These are phyloP conservation scores for Pseudogymnoascus sp. DNA, from an alignment of 2,329 filamentous ascomycete species.

Conservation along the genomic window DNA sequence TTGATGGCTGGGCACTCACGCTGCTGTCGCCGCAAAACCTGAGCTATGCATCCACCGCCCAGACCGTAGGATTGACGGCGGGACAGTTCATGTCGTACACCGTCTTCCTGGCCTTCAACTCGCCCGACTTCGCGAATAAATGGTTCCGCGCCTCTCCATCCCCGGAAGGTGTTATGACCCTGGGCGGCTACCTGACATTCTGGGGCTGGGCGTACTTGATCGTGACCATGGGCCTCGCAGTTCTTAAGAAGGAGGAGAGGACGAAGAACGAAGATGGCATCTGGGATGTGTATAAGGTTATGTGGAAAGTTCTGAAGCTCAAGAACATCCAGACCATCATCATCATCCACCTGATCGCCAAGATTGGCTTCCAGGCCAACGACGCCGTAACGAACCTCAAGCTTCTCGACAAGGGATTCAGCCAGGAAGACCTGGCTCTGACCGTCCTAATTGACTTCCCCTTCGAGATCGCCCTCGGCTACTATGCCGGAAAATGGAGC, in stretches of 20 bases:
- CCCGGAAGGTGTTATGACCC: slow-evolving; percentile 69
- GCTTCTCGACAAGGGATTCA: slow-evolving; percentile 95
- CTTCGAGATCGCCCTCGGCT: slow-evolving; percentile 92
- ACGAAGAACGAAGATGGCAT: slow-evolving; percentile 87
- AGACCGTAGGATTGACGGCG: slow-evolving; percentile 90
- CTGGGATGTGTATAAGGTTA: slow-evolving; percentile 90
- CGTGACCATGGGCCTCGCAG: slow-evolving; percentile 73
- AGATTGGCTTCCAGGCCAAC: slow-evolving; percentile 98
- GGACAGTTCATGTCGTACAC: slow-evolving; percentile 97
- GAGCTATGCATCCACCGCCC: slow-evolving; percentile 92
- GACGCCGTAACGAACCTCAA: slow-evolving; percentile 96
- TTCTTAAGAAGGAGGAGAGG: slow-evolving; percentile 85
- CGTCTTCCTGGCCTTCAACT: slow-evolving; percentile 92
- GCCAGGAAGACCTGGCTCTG: slow-evolving; percentile 91
- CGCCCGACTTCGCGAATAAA: slow-evolving; percentile 88
- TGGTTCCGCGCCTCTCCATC: slow-evolving; percentile 73
- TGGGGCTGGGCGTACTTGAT: slow-evolving; percentile 93
- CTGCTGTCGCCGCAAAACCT: slow-evolving; percentile 86
- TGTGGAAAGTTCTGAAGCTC: slow-evolving; percentile 94
- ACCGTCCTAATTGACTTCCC: slow-evolving; percentile 97
- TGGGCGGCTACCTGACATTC: slow-evolving; percentile 85
- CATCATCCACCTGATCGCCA: slow-evolving; percentile 89
- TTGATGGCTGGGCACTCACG: slow-evolving; percentile 95
- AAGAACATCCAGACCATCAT: slow-evolving; percentile 97
- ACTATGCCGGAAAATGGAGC: slow-evolving; percentile 98